Evolutionary conservation across 768 basidiomycete species (phyloP).

Genomic region (Agrocybe praecox): DNA sequence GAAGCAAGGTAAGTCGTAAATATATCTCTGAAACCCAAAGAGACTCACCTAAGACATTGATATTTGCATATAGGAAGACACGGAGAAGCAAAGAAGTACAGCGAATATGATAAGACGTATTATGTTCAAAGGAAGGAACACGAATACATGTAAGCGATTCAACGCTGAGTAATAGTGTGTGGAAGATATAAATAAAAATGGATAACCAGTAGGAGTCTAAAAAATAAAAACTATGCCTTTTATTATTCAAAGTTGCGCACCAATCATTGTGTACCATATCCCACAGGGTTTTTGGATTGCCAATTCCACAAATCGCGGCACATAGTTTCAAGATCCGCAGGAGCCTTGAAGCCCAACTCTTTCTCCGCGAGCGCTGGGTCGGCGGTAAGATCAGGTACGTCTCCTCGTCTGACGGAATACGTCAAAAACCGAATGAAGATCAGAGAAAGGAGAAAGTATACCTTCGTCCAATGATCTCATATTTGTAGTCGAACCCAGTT

Average conservation of each 20-base stretch:
- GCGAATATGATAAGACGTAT: no score
- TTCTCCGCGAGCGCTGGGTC: slow-evolving; percentile 89
- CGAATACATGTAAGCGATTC: background rate
- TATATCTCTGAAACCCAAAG: no score
- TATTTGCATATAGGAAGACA: no score
- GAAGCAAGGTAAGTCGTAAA: no score
- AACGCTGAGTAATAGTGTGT: background rate
- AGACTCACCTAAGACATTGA: no score
- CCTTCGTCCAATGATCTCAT: slow-evolving; percentile 90
- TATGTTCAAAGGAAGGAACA: background rate
- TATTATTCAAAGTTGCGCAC: slow-evolving; percentile 6
- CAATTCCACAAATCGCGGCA: slow-evolving; percentile 98
- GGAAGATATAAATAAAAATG: background rate
- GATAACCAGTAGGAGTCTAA: slow-evolving; percentile 5
- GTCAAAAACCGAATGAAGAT: slow-evolving; percentile 5
- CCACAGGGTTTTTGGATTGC: slow-evolving; percentile 90
- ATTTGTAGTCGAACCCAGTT: slow-evolving; percentile 86
- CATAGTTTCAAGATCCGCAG: slow-evolving; percentile 84
- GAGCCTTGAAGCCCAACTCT: slow-evolving; percentile 92
- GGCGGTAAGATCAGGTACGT: slow-evolving; percentile 96
- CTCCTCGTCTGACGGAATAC: slow-evolving; percentile 66
- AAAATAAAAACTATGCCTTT: slow-evolving; percentile 8
- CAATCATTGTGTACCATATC: slow-evolving; percentile 51
- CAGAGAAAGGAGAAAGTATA: slow-evolving; percentile 36
- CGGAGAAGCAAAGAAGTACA: no score